Evolutionary conservation across 192 early-diverging fungal species (phyloP), one percentile per base, ranked within the genome.

Genomic region (Podila clonocystis): DNA sequence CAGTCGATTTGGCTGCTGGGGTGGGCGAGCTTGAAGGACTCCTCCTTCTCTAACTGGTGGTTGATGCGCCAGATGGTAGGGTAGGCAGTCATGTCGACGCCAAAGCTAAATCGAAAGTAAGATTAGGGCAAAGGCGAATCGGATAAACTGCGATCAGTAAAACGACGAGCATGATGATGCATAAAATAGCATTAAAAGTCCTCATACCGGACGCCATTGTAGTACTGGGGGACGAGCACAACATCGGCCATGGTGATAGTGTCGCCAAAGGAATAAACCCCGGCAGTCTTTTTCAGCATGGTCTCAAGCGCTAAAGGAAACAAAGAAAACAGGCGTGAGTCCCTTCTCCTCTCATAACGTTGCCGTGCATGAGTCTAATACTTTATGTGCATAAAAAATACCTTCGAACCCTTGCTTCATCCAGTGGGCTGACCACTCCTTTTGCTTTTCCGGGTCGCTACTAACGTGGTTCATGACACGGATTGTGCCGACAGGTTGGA

Each of bases 181-280:
- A 68, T 6, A 17, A 26, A 60, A 48, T 19, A 5, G 15, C 57
- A 9, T 5, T 5, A 34, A 50, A 33, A n/a, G 6, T 19, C 29
- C 22, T 6, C 7, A 62, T 84, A 95, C 87, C 94, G 82, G 52
- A 80, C 63, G 1, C 92, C 97, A 72, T 97, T 96, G 70, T 83
- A 90, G 33, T 90, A 88, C 76, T 95, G 94, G 9, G 96, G 94
- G 5, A 92, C 85, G 38, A 98, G 84, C 63, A 86, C 88, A 28
- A 93, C 80, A 76, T 98, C 97, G 0, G 97, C 97, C 71, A 97
- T 74, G 2, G 95, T 95, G 45, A 98, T 85, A n/a, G 88, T 38
- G 74, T 97, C 91, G 30, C 95, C 95, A 36, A 92, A 87, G 70
- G 91, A 93, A 84, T 94, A 98, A 50, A 78, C 86, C 33, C 94